Conservation (phyloP, 1,284 basidiomycete genomes). For the Xerocomus amazonicus region DNA sequence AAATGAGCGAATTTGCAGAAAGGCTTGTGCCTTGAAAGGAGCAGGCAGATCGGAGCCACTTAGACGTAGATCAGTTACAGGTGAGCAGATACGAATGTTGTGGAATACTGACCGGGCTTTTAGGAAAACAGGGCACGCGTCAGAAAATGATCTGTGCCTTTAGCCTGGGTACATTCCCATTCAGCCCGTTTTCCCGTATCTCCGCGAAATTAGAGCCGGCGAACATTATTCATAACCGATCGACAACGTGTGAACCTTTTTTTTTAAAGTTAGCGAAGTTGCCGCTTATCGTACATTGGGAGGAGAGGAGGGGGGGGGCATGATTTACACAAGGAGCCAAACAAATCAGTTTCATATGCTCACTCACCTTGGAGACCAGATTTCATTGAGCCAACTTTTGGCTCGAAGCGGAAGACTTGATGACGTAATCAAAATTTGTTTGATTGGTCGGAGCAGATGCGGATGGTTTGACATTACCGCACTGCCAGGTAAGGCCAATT, state of each 20-base stretch:
- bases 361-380: too few species aligned
- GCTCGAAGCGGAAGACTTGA: too few species aligned
- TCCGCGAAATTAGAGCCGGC: conserved; percentile 19
- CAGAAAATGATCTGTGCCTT: neutral
- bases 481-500: too few species aligned
- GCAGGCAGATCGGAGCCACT: conserved; percentile 3
- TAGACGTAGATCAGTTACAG: conserved; percentile 10
- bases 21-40: conserved; percentile 6
- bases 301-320: neutral
- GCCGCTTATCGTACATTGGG: neutral
- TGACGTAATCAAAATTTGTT: too few species aligned
- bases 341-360: too few species aligned
- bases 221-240: conserved; percentile 6
- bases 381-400: too few species aligned
- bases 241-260: conserved; percentile 1
- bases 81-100: neutral
- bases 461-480: too few species aligned
- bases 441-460: too few species aligned
- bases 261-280: neutral
- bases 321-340: neutral
- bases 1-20: conserved; percentile 9
- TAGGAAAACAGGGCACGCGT: conserved; percentile 1
- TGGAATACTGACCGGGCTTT: conserved; percentile 10
- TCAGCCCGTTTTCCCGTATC: conserved; percentile 10
- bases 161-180: conserved; percentile 9